Base-by-base conservation (phyloP, 2,329 filamentous ascomycete species). In the Calonectria pteridis region DNA sequence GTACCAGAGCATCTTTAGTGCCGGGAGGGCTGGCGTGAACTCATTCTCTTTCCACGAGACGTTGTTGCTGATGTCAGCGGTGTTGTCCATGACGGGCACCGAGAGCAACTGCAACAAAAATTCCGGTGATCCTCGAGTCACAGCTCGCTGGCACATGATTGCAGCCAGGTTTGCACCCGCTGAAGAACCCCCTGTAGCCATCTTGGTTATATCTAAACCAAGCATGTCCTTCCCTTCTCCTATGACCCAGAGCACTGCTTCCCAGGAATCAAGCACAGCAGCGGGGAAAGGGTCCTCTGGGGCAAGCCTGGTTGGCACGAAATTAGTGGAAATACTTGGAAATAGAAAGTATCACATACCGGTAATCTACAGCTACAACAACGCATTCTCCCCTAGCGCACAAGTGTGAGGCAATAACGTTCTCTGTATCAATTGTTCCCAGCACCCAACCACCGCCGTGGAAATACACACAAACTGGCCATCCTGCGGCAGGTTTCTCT, bases 401-500 rank as follows among this genome's bases (percentile, higher is more conserved):
- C 53, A 58, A 31, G 37, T 67, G 65, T 13, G 65, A 67, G 33
- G 51, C 65, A 31, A 67, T 67, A 26, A 67, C 65, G 29, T 67
- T 67, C 33, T 67, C 65, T 2, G 65, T 67, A 13, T 55, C 51
- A 58, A 67, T 67, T 13, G 50, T 67, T 29, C 65, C 65, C 6
- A 67, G 37, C 18, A 67, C 65, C 65, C 65, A 67, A 23, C 65
- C 65, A 9, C 90, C 90, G 6, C 90, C 90, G 76, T 92, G 90
- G 77, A 87, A 89, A 79, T 90, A 92, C 4, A 91, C 76, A 79
- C 89, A 86, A 10, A 88, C 85, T 2, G 90, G 90, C 89, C 89
- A 91, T 31, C 53, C 53, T 13, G 53, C 31, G 10, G 29, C 13
- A 9, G 53, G 53, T 31, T 23, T 58, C 53, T 58, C 31, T 3